Conservation (phyloP, 345 rosid genomes). For the Physaria fendleri region DNA sequence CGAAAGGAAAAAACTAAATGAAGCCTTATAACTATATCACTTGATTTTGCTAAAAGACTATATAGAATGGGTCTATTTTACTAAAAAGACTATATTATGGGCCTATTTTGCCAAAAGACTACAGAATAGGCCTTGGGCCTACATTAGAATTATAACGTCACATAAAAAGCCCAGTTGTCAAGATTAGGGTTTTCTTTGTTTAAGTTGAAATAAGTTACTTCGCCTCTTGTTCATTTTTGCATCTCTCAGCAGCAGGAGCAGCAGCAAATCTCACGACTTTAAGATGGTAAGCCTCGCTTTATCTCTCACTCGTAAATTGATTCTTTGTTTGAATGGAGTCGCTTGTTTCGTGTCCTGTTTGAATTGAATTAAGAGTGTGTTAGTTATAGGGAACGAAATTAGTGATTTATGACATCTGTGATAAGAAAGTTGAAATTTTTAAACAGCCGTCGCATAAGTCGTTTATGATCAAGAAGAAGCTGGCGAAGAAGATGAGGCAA, state of each 20-base stretch:
- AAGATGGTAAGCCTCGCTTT: conserved; percentile 24
- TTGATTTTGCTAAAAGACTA: too few relatives aligned
- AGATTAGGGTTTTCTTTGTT: conserved; percentile 11
- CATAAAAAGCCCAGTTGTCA: neutral
- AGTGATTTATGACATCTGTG: neutral
- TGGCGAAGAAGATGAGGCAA: conserved; percentile 73
- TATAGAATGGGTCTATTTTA: too few relatives aligned
- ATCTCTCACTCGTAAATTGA: neutral
- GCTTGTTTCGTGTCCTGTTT: neutral
- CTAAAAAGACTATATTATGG: too few relatives aligned
- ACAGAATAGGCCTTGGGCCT: conserved; percentile 10
- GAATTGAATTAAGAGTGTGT: neutral
- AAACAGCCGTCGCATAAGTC: conserved; percentile 92
- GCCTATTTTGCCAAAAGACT: too few relatives aligned
- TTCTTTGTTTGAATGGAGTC: neutral
- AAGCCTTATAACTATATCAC: too few relatives aligned
- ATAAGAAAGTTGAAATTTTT: neutral
- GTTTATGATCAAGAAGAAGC: conserved; percentile 65
- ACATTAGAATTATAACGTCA: neutral
- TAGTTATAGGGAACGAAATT: neutral
- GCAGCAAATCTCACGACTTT: conserved; percentile 24
- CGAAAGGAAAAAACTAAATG: too few relatives aligned
- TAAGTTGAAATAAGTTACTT: neutral
- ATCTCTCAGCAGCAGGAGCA: conserved; percentile 18
- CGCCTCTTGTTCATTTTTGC: neutral